These are phyloP conservation scores for Ambrosiella xylebori DNA, from an alignment of 2,329 filamentous ascomycete genomes.

Conservation along the genomic window DNA sequence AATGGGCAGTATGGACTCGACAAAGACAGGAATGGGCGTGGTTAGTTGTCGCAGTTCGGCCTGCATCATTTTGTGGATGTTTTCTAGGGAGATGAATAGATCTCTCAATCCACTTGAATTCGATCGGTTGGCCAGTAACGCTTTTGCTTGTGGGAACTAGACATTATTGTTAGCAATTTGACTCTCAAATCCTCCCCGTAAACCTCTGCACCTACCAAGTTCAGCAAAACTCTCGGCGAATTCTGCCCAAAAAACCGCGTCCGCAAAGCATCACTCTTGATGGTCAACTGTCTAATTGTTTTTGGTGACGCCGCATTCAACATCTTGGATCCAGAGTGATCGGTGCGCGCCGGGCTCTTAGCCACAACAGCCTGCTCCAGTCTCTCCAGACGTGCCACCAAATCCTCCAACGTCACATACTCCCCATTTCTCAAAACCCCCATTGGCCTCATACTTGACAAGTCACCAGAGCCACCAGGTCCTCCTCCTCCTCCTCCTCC, in stretches of 20 bases:
- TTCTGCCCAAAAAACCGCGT: conserved; percentile 37
- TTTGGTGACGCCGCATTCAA: conserved; percentile 23
- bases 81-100: conserved; percentile 27
- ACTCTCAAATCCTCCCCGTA: background rate
- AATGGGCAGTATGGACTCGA: conserved; percentile 41
- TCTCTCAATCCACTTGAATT: conserved; percentile 26
- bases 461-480: background rate
- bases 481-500: background rate
- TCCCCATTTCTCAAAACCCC: conserved; percentile 15
- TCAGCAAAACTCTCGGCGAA: conserved; percentile 34
- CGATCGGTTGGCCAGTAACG: conserved; percentile 28
- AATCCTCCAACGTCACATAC: conserved; percentile 27
- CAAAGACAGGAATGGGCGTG: conserved; percentile 36
- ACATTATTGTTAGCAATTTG: background rate
- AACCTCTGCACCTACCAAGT: conserved; percentile 27
- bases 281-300: conserved; percentile 32
- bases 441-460: background rate
- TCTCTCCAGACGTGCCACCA: conserved; percentile 32
- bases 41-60: conserved; percentile 30
- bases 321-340: conserved; percentile 15
- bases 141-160: conserved; percentile 37
- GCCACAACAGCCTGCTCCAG: conserved; percentile 33
- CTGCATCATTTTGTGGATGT: conserved; percentile 31
- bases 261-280: conserved; percentile 29
- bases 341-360: conserved; percentile 25